Percentiles rank a stretch among this genome's conserved stretches.
phyloP scores from a whole-genome alignment of 2,329 filamentous ascomycete species.

The Arthroderma sp. region DNA sequence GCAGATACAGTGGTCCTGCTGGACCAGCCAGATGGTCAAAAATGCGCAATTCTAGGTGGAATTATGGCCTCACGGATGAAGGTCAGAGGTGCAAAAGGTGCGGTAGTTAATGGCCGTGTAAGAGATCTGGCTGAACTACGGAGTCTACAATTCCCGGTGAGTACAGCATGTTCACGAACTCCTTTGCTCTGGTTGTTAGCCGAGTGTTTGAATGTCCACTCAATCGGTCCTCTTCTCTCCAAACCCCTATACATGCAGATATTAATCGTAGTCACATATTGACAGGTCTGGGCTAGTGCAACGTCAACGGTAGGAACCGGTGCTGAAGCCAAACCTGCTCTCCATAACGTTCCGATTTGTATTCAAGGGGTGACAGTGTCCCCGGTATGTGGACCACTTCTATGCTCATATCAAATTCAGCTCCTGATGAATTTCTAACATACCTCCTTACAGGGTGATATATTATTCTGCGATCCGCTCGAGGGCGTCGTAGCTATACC shows the following conservation, averaged over 20 bases:
- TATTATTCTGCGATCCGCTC: constrained; percentile 56
- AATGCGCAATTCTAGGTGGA: constrained; percentile 61
- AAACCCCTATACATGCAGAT: background rate
- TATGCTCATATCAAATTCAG: background rate
- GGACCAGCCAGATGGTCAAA: constrained; percentile 52
- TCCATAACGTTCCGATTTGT: constrained; percentile 30
- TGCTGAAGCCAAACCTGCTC: constrained; percentile 34
- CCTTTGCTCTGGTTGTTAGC: too few species aligned
- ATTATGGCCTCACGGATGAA: constrained; percentile 64
- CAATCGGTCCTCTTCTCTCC: background rate
- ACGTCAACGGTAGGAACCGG: constrained; percentile 36
- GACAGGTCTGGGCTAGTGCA: constrained; percentile 33
- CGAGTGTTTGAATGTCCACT: too few species aligned
- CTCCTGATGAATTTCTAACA: background rate
- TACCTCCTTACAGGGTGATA: constrained; percentile 41
- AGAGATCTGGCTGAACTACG: constrained; percentile 53
- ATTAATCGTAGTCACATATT: background rate
- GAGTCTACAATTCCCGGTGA: constrained; percentile 44
- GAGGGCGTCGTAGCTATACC: constrained; percentile 62
- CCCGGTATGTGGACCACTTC: constrained; percentile 24
- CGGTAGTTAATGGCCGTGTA: constrained; percentile 57
- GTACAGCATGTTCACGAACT: background rate
- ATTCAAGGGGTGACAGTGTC: constrained; percentile 32
- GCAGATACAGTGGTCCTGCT: constrained; percentile 53
- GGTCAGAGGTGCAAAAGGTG: constrained; percentile 45